These are phyloP conservation scores for Dipodascopsis uninucleata DNA, from an alignment of 805 yeast species.

Conservation along the genomic window DNA sequence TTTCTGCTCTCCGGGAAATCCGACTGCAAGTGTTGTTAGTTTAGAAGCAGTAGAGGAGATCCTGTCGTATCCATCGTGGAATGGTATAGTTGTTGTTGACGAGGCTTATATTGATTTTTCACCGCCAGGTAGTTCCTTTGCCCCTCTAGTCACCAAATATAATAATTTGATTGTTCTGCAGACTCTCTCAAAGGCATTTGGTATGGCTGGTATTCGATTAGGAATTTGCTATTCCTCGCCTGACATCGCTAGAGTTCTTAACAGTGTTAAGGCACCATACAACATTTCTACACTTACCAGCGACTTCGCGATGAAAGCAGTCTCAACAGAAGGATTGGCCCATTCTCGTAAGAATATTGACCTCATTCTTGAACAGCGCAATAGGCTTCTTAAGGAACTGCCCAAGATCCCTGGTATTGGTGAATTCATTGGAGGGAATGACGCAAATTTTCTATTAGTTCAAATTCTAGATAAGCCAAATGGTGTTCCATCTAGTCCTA, in stretches of 20 bases:
- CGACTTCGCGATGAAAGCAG: constrained; percentile 69
- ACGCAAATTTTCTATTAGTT: constrained; percentile 78
- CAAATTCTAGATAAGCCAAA: constrained; percentile 57
- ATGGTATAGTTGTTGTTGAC: constrained; percentile 75
- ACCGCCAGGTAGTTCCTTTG: constrained; percentile 60
- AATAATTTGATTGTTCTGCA: constrained; percentile 86
- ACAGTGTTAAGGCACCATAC: constrained; percentile 94
- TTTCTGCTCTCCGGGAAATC: constrained; percentile 95
- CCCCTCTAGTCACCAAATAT: constrained; percentile 74
- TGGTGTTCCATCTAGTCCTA: constrained; percentile 62
- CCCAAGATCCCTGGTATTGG: constrained; percentile 62
- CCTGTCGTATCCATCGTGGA: constrained; percentile 50
- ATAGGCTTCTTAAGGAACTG: constrained; percentile 50
- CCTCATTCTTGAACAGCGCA: constrained; percentile 54
- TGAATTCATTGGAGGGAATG: constrained; percentile 73
- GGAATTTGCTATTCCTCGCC: constrained; percentile 72
- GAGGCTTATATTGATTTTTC: constrained; percentile 94
- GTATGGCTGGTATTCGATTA: constrained; percentile 90
- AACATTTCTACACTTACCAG: constrained; percentile 83
- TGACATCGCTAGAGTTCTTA: constrained; percentile 62
- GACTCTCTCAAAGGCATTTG: constrained; percentile 91
- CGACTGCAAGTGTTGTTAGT: constrained; percentile 70
- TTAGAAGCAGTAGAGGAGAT: constrained; percentile 48
- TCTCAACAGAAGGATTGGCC: constrained; percentile 52
- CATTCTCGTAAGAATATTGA: constrained; percentile 56